Evolutionary conservation across 352 stramenopile species (phyloP).

Genomic region (Globisporangium solare): DNA sequence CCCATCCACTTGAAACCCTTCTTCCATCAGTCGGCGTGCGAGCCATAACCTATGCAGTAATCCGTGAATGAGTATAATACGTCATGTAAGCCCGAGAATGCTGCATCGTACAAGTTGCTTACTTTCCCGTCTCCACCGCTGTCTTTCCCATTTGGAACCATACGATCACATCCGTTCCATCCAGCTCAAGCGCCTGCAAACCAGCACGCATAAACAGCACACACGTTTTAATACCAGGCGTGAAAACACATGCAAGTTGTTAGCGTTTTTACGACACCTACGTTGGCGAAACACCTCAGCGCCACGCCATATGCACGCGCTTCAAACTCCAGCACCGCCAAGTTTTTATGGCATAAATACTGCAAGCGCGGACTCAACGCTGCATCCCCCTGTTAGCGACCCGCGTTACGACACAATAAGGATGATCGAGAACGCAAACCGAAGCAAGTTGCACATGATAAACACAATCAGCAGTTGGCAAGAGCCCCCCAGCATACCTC

Average conservation of each 20-base stretch:
- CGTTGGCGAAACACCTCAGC: slow-evolving; percentile 41
- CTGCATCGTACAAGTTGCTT: not conserved
- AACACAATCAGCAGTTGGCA: too few species aligned
- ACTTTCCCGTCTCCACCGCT: slow-evolving; percentile 56
- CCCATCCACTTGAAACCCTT: slow-evolving; percentile 46
- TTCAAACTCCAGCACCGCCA: slow-evolving; percentile 55
- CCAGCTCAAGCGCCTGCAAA: slow-evolving; percentile 41
- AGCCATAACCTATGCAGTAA: slow-evolving; percentile 44
- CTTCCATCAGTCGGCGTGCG: slow-evolving; percentile 47
- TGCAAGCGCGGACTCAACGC: slow-evolving; percentile 39
- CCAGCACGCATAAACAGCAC: not conserved
- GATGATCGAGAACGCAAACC: not conserved
- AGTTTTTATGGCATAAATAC: slow-evolving; percentile 72
- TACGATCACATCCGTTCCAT: slow-evolving; percentile 71
- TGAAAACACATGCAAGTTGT: not conserved
- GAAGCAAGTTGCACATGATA: not conserved
- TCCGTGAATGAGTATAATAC: not conserved
- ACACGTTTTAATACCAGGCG: not conserved
- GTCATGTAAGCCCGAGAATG: not conserved
- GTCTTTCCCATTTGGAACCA: slow-evolving; percentile 67
- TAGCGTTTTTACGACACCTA: slow-evolving; percentile 7
- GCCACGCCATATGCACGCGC: slow-evolving; percentile 30
- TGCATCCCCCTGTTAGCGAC: slow-evolving; percentile 12
- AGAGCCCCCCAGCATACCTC: slow-evolving; percentile 6
- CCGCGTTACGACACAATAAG: not conserved